Evolutionary conservation across 257 asterid genomes (phyloP).

Genomic region (Perilla frutescens): DNA sequence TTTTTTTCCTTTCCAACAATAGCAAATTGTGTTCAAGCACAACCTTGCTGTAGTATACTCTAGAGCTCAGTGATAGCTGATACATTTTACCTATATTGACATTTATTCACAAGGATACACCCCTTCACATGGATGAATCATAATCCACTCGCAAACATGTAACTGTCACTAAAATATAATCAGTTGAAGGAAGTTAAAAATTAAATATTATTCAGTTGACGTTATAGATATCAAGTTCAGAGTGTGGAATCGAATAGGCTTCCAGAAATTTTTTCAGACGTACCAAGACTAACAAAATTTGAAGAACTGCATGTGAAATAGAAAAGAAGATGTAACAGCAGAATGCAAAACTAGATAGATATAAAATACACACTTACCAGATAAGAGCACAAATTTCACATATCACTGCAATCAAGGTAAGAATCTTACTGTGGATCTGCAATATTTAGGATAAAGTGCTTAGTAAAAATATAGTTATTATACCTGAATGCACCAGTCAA

Average conservation of each 20-base stretch:
- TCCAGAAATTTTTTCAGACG: neutral
- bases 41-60: neutral
- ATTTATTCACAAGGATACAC: neutral
- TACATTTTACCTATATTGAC: neutral
- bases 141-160: neutral
- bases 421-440: slow-evolving; percentile 94
- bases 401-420: slow-evolving; percentile 79
- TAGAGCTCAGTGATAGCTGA: neutral
- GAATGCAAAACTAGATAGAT: slow-evolving; percentile 34
- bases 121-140: neutral
- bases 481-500: neutral
- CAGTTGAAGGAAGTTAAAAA: neutral
- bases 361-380: slow-evolving; percentile 62
- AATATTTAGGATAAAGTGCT: slow-evolving; percentile 34
- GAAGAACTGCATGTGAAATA: slow-evolving; percentile 1
- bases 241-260: neutral
- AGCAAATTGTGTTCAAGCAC: neutral
- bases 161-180: neutral
- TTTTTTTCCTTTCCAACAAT: slow-evolving; percentile 4
- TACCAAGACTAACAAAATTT: neutral
- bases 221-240: slow-evolving; percentile 1
- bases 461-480: neutral
- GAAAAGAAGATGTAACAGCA: slow-evolving; percentile 10
- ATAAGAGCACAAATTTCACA: slow-evolving; percentile 87
- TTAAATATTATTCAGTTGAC: neutral